phyloP scores from a whole-genome alignment of 305 asterid species.

The Fraxinus dipetala region DNA sequence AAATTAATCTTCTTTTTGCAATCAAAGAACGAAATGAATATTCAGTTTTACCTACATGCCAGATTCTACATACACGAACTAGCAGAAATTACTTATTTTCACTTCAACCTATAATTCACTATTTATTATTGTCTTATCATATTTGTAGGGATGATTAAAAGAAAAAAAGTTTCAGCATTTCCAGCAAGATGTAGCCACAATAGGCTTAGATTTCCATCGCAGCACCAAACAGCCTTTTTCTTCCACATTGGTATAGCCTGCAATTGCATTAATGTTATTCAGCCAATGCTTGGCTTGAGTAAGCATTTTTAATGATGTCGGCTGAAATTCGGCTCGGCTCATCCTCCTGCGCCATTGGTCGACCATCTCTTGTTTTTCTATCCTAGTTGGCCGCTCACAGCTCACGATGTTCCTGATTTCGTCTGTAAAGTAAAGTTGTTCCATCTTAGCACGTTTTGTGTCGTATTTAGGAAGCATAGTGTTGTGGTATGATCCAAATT shows the following conservation, averaged over 20 bases:
- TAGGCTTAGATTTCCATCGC: slow-evolving; percentile 75
- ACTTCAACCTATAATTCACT: no score
- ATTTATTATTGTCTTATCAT: no score
- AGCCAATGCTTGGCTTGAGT: slow-evolving; percentile 48
- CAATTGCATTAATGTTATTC: slow-evolving; percentile 30
- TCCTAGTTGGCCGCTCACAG: slow-evolving; percentile 75
- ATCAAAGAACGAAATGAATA: no score
- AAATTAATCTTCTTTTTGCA: no score
- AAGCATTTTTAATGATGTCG: slow-evolving; percentile 50
- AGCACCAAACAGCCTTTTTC: slow-evolving; percentile 62
- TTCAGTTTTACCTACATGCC: no score
- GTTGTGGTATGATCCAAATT: no score
- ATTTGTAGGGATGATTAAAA: no score
- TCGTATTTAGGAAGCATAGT: slow-evolving; percentile 50
- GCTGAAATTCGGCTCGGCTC: slow-evolving; percentile 85
- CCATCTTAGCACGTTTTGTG: slow-evolving; percentile 72
- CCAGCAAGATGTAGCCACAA: slow-evolving; percentile 62
- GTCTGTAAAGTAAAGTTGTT: slow-evolving; percentile 79
- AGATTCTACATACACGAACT: no score
- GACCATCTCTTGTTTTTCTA: slow-evolving; percentile 79
- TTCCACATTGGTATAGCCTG: slow-evolving; percentile 46
- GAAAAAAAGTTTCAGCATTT: slow-evolving; percentile 35
- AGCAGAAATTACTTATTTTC: no score
- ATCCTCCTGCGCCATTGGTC: slow-evolving; percentile 90
- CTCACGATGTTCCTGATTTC: slow-evolving; percentile 87